Conservation (phyloP, 169 alveolate genomes). For the Eimeria necatrix region DNA sequence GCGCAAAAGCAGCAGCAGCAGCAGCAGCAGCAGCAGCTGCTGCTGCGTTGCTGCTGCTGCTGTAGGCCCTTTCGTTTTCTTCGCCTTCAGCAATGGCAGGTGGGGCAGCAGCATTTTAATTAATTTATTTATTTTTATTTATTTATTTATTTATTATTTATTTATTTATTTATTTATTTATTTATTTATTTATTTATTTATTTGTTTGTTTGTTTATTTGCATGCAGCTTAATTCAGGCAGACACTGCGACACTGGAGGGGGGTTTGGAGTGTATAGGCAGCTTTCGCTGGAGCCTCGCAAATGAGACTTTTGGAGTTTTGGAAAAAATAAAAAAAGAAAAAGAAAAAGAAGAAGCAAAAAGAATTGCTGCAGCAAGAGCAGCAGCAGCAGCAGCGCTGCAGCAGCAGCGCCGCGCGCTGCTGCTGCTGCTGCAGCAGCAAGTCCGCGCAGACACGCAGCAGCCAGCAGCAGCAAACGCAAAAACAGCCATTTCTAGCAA, state of each 20-base stretch:
- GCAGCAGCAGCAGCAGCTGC: not conserved
- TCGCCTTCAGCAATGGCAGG: not conserved
- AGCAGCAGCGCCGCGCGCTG: not conserved
- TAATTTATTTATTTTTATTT: no score
- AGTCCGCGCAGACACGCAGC: not conserved
- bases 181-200: no score
- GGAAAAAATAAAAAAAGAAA: no score
- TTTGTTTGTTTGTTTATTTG: not conserved
- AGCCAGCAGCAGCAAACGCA: no score
- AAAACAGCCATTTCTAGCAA: no score
- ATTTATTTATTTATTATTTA: no score
- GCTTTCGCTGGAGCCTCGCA: not conserved
- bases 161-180: no score
- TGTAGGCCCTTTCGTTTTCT: not conserved
- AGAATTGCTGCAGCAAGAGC: not conserved
- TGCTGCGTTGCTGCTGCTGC: not conserved
- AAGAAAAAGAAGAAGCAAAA: not conserved
- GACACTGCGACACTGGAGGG: not conserved
- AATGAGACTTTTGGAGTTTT: no score
- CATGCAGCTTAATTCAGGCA: not conserved
- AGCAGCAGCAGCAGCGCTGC: not conserved
- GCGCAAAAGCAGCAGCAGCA: no score
- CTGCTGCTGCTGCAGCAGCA: not conserved
- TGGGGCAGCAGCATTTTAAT: not conserved
- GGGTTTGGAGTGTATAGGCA: not conserved